Percentiles rank a stretch among this genome's conserved stretches.
phyloP scores from a whole-genome alignment of 2,329 filamentous ascomycete genomes.

The Xylariales sp. region DNA sequence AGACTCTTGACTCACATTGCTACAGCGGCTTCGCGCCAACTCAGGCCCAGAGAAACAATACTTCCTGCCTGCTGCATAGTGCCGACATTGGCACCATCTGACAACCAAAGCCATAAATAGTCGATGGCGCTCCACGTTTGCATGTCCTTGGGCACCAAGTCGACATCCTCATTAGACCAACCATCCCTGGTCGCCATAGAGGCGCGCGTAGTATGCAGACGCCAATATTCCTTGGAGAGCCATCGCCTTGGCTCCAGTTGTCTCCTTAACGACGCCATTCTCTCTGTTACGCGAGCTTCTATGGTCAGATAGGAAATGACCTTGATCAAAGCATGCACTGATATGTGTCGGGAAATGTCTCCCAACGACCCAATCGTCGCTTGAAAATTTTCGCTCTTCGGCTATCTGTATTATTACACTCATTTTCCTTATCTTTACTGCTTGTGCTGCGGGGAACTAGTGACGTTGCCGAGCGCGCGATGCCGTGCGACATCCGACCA shows the following conservation, averaged over 20 bases:
- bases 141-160: constrained; percentile 10
- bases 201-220: constrained; percentile 8
- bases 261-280: too few species aligned
- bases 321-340: neutral
- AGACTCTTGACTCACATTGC: constrained; percentile 14
- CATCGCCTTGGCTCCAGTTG: constrained; percentile 4
- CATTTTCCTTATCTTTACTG: neutral
- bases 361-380: neutral
- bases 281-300: too few species aligned
- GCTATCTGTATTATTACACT: neutral
- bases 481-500: too few species aligned
- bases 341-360: neutral
- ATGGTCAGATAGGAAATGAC: neutral
- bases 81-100: constrained; percentile 16
- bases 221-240: constrained; percentile 11
- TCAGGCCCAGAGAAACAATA: constrained; percentile 15
- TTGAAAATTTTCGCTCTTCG: neutral
- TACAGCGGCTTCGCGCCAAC: constrained; percentile 16
- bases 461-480: too few species aligned
- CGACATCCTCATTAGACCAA: constrained; percentile 14
- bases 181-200: constrained; percentile 10
- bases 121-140: constrained; percentile 13
- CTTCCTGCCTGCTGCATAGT: constrained; percentile 19
- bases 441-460: too few species aligned
- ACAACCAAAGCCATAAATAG: constrained; percentile 16